A percentile compares a stretch with the other conserved stretches of the same genome.
Evolutionary conservation across 1,139 yeast genomes (phyloP).

Genomic region (Candida tunisiensis): DNA sequence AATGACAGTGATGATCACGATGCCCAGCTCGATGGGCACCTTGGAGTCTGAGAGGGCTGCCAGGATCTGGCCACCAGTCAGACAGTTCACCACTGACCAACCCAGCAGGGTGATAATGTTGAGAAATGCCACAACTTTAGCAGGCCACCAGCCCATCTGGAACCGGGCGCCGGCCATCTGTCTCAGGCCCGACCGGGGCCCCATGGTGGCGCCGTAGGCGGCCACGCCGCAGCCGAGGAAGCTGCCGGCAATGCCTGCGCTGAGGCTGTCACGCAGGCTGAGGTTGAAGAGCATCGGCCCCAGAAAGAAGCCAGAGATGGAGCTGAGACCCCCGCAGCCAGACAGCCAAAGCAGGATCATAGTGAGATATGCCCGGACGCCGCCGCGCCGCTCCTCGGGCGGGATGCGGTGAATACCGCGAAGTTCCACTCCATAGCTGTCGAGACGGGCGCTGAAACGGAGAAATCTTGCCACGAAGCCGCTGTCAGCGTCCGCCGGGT

Average conservation of each 20-base stretch:
- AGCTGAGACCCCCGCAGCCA: conserved; percentile 71
- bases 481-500: conserved; percentile 1
- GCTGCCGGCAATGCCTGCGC: conserved; percentile 45
- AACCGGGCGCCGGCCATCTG: conserved; percentile 75
- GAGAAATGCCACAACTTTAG: conserved; percentile 51
- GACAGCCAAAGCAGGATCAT: conserved; percentile 70
- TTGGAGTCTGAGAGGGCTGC: conserved; percentile 43
- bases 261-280: conserved; percentile 44
- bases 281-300: conserved; percentile 58
- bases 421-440: conserved; percentile 48
- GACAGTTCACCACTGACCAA: conserved; percentile 74
- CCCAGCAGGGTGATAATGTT: conserved; percentile 67
- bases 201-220: conserved; percentile 70
- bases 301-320: conserved; percentile 65
- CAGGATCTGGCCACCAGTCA: conserved; percentile 72
- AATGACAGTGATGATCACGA: conserved; percentile 46
- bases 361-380: conserved; percentile 34
- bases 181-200: conserved; percentile 74
- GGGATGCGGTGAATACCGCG: conserved; percentile 69
- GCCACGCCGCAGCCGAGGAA: conserved; percentile 58
- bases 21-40: conserved; percentile 58
- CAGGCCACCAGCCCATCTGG: conserved; percentile 72
- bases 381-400: conserved; percentile 49
- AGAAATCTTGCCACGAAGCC: conserved; percentile 8
- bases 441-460: conserved; percentile 21